Conservation (phyloP, 441 rosid genomes). For the Manihot esculenta region DNA sequence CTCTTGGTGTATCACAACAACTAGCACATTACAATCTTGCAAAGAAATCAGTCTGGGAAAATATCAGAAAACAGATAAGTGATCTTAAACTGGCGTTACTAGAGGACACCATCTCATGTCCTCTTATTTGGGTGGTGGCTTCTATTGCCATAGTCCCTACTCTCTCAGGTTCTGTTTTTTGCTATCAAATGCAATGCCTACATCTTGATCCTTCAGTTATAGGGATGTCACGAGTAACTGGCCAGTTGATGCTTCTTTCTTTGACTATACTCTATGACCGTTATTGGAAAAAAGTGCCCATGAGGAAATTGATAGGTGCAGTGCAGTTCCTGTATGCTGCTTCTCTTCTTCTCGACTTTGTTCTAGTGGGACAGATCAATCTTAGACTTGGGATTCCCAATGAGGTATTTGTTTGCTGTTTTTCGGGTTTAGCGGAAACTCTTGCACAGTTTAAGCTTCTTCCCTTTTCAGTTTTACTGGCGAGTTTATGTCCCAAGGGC, state of each 20-base stretch:
- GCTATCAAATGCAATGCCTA: conserved; percentile 74
- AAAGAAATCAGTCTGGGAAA: conserved; percentile 38
- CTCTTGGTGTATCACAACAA: conserved; percentile 46
- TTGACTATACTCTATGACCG: conserved; percentile 55
- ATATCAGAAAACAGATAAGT: conserved; percentile 43
- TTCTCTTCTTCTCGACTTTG: conserved; percentile 65
- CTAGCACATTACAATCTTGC: conserved; percentile 23
- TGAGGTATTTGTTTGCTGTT: conserved; percentile 56
- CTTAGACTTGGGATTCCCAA: conserved; percentile 58
- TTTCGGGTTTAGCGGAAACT: conserved; percentile 70
- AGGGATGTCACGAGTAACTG: conserved; percentile 73
- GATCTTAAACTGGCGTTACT: conserved; percentile 50
- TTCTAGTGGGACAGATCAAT: conserved; percentile 61
- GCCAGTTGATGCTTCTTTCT: conserved; percentile 65
- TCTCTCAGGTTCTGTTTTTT: conserved; percentile 72
- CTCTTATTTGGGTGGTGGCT: conserved; percentile 65
- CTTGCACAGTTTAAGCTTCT: conserved; percentile 77
- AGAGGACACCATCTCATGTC: conserved; percentile 46
- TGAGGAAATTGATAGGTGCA: conserved; percentile 56
- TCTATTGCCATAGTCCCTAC: conserved; percentile 62
- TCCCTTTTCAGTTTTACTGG: conserved; percentile 61
- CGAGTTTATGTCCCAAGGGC: conserved; percentile 67
- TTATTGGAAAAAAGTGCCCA: conserved; percentile 52
- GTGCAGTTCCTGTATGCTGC: conserved; percentile 57
- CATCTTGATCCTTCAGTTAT: conserved; percentile 62